A percentile compares a stretch with the other conserved stretches of the same genome.
Evolutionary conservation across 2,329 filamentous ascomycete species (phyloP).

Genomic region (Lecanicillium sp.): DNA sequence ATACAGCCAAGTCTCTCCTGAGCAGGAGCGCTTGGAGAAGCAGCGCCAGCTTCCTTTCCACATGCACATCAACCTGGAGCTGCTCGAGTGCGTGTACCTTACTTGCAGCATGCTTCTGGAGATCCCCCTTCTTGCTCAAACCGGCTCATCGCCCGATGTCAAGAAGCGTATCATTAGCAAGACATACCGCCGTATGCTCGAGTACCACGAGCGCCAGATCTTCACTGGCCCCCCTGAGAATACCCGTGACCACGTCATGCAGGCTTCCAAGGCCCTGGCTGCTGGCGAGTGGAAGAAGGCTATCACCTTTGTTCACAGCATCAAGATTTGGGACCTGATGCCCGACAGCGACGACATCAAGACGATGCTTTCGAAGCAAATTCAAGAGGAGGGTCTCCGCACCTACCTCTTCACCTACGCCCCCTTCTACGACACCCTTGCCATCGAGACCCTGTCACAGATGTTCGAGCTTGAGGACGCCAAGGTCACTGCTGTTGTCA

Average conservation of each 20-base stretch:
- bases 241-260: constrained; percentile 98
- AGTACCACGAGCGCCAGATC: constrained; percentile 98
- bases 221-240: constrained; percentile 98
- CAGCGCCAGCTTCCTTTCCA: constrained; percentile 98
- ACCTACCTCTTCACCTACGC: constrained; percentile 99
- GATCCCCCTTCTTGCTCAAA: constrained; percentile 93
- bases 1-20: constrained; percentile 90
- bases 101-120: constrained; percentile 99
- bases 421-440: constrained; percentile 96
- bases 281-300: constrained; percentile 99
- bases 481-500: constrained; percentile 92
- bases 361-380: constrained; percentile 93
- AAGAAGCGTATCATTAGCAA: constrained; percentile 98
- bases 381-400: constrained; percentile 94
- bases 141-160: constrained; percentile 90
- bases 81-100: constrained; percentile 95
- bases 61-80: constrained; percentile 99
- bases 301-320: constrained; percentile 85
- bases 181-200: constrained; percentile 97
- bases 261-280: constrained; percentile 92
- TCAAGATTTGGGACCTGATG: constrained; percentile 99
- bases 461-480: constrained; percentile 93
- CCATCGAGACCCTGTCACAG: constrained; percentile 70
- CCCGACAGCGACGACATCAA: constrained; percentile 90
- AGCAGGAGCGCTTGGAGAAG: constrained; percentile 95